phyloP scores from a whole-genome alignment of 2,329 filamentous ascomycete genomes.

The Xylariaceae sp. region DNA sequence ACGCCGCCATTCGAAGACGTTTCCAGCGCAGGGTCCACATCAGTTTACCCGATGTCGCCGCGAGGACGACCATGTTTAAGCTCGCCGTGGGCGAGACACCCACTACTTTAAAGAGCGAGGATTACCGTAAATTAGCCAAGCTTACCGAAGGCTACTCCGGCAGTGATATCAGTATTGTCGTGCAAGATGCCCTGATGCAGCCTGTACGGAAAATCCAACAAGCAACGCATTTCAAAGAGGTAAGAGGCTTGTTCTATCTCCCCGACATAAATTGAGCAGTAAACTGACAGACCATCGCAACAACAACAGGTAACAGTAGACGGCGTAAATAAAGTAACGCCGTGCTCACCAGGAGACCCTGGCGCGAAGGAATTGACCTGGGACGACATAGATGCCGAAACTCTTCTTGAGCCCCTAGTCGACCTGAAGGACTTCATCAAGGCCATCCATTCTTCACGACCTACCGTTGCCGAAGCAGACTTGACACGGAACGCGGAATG shows the following conservation, averaged over 20 bases:
- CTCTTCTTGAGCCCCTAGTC: constrained; percentile 79
- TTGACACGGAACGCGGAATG: constrained; percentile 80
- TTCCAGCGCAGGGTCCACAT: constrained; percentile 98
- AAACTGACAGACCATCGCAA: not conserved
- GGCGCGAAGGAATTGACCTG: constrained; percentile 91
- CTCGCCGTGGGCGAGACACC: constrained; percentile 89
- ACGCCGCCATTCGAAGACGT: constrained; percentile 88
- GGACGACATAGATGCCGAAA: constrained; percentile 77
- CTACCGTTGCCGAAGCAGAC: constrained; percentile 85
- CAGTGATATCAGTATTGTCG: constrained; percentile 90
- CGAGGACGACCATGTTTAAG: constrained; percentile 91
- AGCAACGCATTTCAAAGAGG: constrained; percentile 95
- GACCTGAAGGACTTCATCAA: constrained; percentile 89
- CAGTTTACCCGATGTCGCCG: constrained; percentile 78
- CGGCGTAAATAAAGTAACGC: constrained; percentile 64
- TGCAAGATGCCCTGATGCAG: constrained; percentile 96
- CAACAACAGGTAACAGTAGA: constrained; percentile 61
- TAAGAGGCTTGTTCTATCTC: constrained; percentile 36
- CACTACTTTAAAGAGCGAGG: constrained; percentile 69
- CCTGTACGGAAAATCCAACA: constrained; percentile 95
- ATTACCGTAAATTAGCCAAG: constrained; percentile 74
- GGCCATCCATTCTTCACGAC: constrained; percentile 79
- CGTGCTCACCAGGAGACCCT: constrained; percentile 85
- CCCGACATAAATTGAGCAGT: not conserved
- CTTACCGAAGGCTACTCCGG: constrained; percentile 92